Evolutionary conservation across 2,329 filamentous ascomycete genomes (phyloP).

Genomic region (Cordyceps cicadae): DNA sequence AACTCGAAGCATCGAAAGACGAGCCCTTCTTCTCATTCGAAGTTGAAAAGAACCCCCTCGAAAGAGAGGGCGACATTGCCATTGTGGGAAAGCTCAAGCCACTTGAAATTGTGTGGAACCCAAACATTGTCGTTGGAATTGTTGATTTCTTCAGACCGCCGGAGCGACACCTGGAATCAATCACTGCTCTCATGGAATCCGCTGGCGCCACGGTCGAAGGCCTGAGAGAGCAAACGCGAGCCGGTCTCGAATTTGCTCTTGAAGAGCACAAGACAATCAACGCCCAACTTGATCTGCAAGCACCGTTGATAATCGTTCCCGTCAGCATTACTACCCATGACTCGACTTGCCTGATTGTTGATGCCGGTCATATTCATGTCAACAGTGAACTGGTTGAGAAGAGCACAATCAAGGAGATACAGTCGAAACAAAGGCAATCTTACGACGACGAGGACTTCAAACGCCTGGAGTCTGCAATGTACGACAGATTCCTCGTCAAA

Average conservation of each 20-base stretch:
- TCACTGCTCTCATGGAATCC: slow-evolving; percentile 88
- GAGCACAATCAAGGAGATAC: slow-evolving; percentile 79
- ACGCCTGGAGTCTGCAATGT: slow-evolving; percentile 86
- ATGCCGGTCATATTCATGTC: slow-evolving; percentile 92
- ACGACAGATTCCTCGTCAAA: slow-evolving; percentile 92
- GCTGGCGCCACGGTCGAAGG: slow-evolving; percentile 94
- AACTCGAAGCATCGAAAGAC: slow-evolving; percentile 42
- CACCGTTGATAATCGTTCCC: slow-evolving; percentile 90
- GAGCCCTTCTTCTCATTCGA: slow-evolving; percentile 89
- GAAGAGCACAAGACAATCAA: slow-evolving; percentile 98
- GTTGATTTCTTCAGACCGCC: slow-evolving; percentile 95
- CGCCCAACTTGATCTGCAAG: slow-evolving; percentile 88
- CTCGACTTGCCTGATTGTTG: slow-evolving; percentile 84
- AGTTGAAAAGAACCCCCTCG: slow-evolving; percentile 90
- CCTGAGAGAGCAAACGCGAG: slow-evolving; percentile 87
- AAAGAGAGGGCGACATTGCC: slow-evolving; percentile 84
- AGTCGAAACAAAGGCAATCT: slow-evolving; percentile 78
- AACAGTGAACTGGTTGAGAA: slow-evolving; percentile 91
- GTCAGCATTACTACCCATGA: slow-evolving; percentile 78
- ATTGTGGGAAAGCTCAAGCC: slow-evolving; percentile 88
- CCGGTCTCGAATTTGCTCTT: slow-evolving; percentile 89
- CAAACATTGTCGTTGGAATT: slow-evolving; percentile 81
- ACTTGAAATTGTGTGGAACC: slow-evolving; percentile 96
- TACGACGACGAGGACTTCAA: slow-evolving; percentile 87
- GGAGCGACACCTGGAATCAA: slow-evolving; percentile 96